phyloP scores from a whole-genome alignment of 108 stramenopile species.

The Fistulifera pelliculosa region DNA sequence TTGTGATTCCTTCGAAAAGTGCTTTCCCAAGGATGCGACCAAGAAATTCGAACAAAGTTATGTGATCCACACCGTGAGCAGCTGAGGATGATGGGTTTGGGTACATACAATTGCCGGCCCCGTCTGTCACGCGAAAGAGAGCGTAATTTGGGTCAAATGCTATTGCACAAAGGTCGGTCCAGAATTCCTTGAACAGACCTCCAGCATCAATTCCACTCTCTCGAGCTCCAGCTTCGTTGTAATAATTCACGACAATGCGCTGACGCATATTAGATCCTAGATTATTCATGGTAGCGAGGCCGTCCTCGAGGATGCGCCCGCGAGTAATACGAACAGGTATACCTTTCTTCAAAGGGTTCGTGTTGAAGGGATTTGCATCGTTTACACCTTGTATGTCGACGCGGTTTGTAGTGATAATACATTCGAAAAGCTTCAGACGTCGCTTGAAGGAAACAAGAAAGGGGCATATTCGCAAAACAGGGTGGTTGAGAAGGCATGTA shows the following conservation, averaged over 20 bases:
- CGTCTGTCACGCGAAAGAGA: constrained; percentile 83
- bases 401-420: constrained; percentile 61
- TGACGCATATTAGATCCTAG: constrained; percentile 76
- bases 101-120: constrained; percentile 69
- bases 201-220: constrained; percentile 95
- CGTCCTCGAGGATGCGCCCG: constrained; percentile 82
- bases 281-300: constrained; percentile 67
- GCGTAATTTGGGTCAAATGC: constrained; percentile 91
- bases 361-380: constrained; percentile 33
- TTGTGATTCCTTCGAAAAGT: constrained; percentile 91
- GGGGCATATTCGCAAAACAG: constrained; percentile 71
- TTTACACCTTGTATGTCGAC: constrained; percentile 44
- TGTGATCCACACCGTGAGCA: constrained; percentile 69
- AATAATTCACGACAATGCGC: constrained; percentile 67
- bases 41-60: constrained; percentile 84
- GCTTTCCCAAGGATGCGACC: constrained; percentile 86
- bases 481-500: constrained; percentile 34
- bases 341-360: constrained; percentile 53
- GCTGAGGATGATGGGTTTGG: constrained; percentile 83
- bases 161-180: constrained; percentile 75
- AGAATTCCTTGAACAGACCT: constrained; percentile 98
- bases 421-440: constrained; percentile 76
- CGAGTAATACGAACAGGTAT: constrained; percentile 70
- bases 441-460: constrained; percentile 83
- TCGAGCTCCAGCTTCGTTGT: constrained; percentile 69